Base-by-base conservation (phyloP, 805 yeast genomes). In the Saturnispora halmiae region DNA sequence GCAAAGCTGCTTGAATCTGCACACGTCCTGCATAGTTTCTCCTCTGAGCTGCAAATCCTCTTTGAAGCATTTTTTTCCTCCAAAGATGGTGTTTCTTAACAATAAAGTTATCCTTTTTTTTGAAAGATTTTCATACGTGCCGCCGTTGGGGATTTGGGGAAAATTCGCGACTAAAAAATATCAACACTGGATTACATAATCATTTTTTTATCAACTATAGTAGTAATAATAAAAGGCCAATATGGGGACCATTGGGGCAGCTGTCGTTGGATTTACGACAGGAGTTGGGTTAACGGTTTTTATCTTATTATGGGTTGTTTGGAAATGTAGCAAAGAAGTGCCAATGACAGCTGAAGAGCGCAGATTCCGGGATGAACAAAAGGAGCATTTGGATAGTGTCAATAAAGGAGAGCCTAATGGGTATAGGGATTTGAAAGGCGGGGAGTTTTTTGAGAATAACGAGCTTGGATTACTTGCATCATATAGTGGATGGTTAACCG, bases 401-500 rank as follows among this genome's bases (percentile, higher is more conserved):
- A 24, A n/a, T 7, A 45, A 34, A 22, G 61, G 58, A 0, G 57
- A 58, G 26, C 52, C 56, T 1, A 46, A 47, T 4, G 59, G 57
- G 1, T 59, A 57, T 35, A 42, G 60, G 31, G 40, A 45, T 3
- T 60, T 79, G 38, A 76, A 71, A 47, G 76, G 79, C 4, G 82
- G 82, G 0, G 78, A 73, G 45, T 52, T 81, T n/a, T 78, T 79
- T 42, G 88, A 82, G 50, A 59, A 61, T 10, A 60, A 63, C 30
- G 65, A 67, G n/a, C 57, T 73, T 0, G 94, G 92, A 3, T 73
- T 81, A 1, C 75, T 76, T 20, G 72, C 85, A 0, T 70, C 60
- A 49, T 74, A 70, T 54, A 64, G 75, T 9, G 95, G 94, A 7
- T 84, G 94, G 94, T 61, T 86, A 2, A 75, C 81, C 2, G 88